Base-by-base conservation (phyloP, 2,329 filamentous ascomycete genomes). In the Phoma sp. region DNA sequence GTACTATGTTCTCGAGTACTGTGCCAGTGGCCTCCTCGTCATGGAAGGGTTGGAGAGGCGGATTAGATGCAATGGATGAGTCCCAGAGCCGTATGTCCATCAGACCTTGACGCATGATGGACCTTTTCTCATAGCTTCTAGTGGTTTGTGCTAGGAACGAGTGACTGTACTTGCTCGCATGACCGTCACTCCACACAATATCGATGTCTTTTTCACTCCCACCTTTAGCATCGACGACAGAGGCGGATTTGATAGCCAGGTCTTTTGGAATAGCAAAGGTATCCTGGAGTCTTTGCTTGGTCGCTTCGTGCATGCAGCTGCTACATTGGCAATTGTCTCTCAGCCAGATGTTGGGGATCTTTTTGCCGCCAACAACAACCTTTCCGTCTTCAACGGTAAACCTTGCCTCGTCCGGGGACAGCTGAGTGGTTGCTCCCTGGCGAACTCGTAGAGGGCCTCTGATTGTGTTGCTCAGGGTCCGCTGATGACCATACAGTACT, bases 271-370 rank as follows among this genome's bases (percentile, higher is more conserved):
- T 75, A 55, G 82, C 79, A 64, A 91, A 91, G 0, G 86, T 90
- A 65, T 91, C 83, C 51, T 89, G 80, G 45, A 84, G 82, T 24
- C 88, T 80, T 73, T 93, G 90, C 72, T 82, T 85, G 4, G 90
- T 93, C 57, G 87, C 84, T 52, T 84, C 83, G 72, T 92, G 88
- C 22, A 89, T 81, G 69, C 90, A 92, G 56, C 78, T 72, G 1
- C 74, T 65, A 69, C 89, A 93, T 55, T 86, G 87, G 68, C 90
- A 93, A 67, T 91, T 89, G 65, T 92, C 89, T 59, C 89, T 55
- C 6, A 65, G 40, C 63, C 63, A 65, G 21, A 65, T 88, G 22
- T 61, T 72, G 19, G 67, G 57, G 8, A 60, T 57, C 1, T 17
- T 17, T 31, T 12, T 57, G 1, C 19, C 31, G 1, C 8, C 38